Base-by-base conservation (phyloP, 768 basidiomycete species). In the Sporobolomyces roseus region DNA sequence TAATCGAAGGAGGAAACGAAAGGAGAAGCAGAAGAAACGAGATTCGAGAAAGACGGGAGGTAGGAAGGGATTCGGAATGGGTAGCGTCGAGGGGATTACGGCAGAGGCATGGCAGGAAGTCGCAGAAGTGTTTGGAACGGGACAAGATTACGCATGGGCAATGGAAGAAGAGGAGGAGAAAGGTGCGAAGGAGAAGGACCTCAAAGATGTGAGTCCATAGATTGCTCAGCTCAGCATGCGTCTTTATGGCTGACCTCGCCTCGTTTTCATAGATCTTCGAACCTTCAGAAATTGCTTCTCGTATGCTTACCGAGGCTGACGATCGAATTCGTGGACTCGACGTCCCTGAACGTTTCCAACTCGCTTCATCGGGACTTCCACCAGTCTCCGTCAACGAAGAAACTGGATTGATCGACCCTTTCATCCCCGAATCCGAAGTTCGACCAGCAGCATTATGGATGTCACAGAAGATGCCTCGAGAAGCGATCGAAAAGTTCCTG, bases 81-180 rank as follows among this genome's bases (percentile, higher is more conserved):
- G 72, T 0, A 51, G 62, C 23, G 54, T 70, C 50, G 68, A 73
- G 49, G 72, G 72, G 1, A 61, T 73, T 32, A 58, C 61, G 30
- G 46, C 43, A 33, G 75, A 75, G 61, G 88, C 91, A 32, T 96
- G 92, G 91, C 88, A 90, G 53, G 96, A 97, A 79, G 89, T 98
- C 32, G 88, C 89, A 69, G 93, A 91, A 66, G 91, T 98, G 2
- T 99, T 99, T 72, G 96, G 96, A 38, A 90, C 93, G 71, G 96
- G 96, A 10, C 87, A 88, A 74, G 93, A 98, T 72, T 99, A 94
- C 77, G 92, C 92, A 74, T 93, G 91, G 88, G 93, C 93, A 17
- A 78, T 99, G 51, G 87, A 82, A 52, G 75, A 68, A 17, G 91
- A 87, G 8, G 93, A 93, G 35, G 90, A 91, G 3, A 83, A 83